Conservation (phyloP, 2,329 filamentous ascomycete genomes). For the Exophiala calicioides region DNA sequence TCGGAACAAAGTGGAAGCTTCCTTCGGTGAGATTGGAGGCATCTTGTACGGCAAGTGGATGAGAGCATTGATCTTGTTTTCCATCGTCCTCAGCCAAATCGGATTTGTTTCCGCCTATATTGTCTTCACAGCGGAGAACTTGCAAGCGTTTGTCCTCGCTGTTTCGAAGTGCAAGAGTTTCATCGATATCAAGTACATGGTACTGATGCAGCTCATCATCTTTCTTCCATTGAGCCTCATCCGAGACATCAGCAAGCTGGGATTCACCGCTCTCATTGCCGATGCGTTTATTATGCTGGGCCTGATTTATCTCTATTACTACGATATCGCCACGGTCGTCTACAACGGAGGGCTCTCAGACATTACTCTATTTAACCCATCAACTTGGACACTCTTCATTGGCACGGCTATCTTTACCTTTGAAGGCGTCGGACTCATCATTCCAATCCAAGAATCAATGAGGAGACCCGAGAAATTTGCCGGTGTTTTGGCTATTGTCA, state of each 20-base stretch:
- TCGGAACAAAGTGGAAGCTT: constrained; percentile 82
- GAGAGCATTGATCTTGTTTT: constrained; percentile 80
- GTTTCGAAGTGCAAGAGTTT: constrained; percentile 83
- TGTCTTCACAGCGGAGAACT: constrained; percentile 92
- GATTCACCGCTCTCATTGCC: constrained; percentile 88
- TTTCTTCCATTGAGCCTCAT: constrained; percentile 93
- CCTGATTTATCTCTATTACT: constrained; percentile 92
- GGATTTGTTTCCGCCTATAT: constrained; percentile 95
- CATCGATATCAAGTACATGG: constrained; percentile 85
- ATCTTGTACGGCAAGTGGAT: constrained; percentile 89
- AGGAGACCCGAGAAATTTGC: constrained; percentile 87
- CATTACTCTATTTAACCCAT: constrained; percentile 84
- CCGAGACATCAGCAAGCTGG: constrained; percentile 95
- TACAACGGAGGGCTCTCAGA: constrained; percentile 74
- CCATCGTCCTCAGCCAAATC: constrained; percentile 92
- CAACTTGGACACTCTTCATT: constrained; percentile 96
- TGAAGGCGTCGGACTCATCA: constrained; percentile 94
- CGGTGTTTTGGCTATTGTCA: constrained; percentile 80
- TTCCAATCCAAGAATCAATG: constrained; percentile 98
- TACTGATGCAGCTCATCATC: constrained; percentile 91
- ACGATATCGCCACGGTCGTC: constrained; percentile 82
- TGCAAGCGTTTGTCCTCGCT: constrained; percentile 91
- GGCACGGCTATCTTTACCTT: constrained; percentile 99
- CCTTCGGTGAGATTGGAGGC: constrained; percentile 95
- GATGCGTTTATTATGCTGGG: constrained; percentile 94